Evolutionary conservation across 768 basidiomycete genomes (phyloP), one percentile per base, ranked within the genome.

Genomic region (Boletus rex-veris): DNA sequence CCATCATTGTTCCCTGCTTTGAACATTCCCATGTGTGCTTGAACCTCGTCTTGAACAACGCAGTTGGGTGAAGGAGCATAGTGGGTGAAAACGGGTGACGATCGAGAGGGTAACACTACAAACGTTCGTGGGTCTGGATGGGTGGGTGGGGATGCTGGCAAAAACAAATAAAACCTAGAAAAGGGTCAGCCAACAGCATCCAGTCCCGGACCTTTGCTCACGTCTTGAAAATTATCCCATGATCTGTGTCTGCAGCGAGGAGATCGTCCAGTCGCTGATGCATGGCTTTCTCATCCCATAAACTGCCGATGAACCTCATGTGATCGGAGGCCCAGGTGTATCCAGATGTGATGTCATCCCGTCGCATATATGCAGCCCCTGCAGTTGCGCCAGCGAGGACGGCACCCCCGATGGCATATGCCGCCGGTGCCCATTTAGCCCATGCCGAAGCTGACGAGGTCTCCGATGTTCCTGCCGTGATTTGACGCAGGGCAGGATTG

Each of bases 21-120:
- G 71, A 97, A 98, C 88, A 98, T 96, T 33, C 85, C 85, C 35
- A 83, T 90, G 65, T 98, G 94, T 7, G 91, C 93, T 54, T 86
- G 77, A 9, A 95, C 71, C 69, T 96, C 93, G 63, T 93, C 88
- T 21, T 76, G 55, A 0, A 86, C 88, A 24, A 86, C 66, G 4
- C 74, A 78, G 60, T 96, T 97, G 30, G 74, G 75, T 3, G 83
- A 80, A 16, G 85, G 79, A 12, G 79, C 56, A 64, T 91, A 96
- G 64, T 81, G 76, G 6, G 76, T 57, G 49, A 74, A 74, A 43
- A 77, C 70, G 21, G 75, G 74, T 16, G 81, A 75, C 28, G 73
- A 71, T 21, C 75, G 64, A 43, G 73, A 69, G 3, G 94, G 94
- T 4, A 93, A 75, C 36, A 92, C 76, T 36, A 87, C 79, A 68